Conservation (phyloP, 2,329 filamentous ascomycete genomes). For the Trichoderma breve region DNA sequence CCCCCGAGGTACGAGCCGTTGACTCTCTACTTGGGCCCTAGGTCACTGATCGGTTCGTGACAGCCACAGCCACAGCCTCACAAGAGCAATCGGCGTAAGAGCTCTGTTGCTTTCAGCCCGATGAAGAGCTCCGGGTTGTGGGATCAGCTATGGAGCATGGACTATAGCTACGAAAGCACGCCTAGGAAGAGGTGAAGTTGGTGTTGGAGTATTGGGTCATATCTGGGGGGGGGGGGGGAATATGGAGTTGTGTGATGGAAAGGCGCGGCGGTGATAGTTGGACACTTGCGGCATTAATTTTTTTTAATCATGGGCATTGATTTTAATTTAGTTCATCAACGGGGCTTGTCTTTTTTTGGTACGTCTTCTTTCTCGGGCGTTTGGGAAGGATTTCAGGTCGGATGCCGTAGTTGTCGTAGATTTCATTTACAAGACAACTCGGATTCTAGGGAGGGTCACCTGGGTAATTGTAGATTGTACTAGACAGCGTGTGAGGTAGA, state of each 20-base stretch:
- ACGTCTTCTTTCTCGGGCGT: not conserved
- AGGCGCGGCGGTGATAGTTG: not conserved
- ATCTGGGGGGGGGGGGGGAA: not conserved
- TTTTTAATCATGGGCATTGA: not conserved
- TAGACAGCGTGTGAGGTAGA: not conserved
- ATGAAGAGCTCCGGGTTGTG: constrained; percentile 57
- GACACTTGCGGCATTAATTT: not conserved
- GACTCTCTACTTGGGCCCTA: constrained; percentile 52
- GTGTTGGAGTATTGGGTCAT: not conserved
- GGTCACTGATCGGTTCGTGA: constrained; percentile 33
- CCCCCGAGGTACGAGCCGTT: constrained; percentile 54
- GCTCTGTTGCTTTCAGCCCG: constrained; percentile 34
- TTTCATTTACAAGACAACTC: not conserved
- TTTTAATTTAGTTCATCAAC: not conserved
- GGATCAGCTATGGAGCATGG: constrained; percentile 61
- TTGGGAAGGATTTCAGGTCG: not conserved
- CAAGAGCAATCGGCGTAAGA: constrained; percentile 38
- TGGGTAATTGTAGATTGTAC: not conserved
- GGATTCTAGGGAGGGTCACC: not conserved
- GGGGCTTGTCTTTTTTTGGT: not conserved
- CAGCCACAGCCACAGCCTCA: constrained; percentile 28
- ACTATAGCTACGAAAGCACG: constrained; percentile 53
- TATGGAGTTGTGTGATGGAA: not conserved
- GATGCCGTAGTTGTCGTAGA: not conserved
- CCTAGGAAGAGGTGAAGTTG: constrained; percentile 25